Base-by-base conservation (phyloP, 441 rosid genomes). In the Eruca vesicaria region DNA sequence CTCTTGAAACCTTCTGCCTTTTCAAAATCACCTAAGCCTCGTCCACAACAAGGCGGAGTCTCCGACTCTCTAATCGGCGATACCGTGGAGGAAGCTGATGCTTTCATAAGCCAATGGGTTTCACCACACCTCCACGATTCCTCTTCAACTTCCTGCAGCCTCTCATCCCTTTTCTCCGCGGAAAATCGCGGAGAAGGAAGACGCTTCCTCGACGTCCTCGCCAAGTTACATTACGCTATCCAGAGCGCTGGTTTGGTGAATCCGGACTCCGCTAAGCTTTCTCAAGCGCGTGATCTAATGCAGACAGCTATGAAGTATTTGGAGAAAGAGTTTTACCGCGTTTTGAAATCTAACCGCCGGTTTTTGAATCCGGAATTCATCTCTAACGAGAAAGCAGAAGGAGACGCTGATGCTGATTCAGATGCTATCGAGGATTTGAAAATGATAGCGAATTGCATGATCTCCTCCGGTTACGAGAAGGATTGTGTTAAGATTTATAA, bases 391-490 rank as follows among this genome's bases (percentile, higher is more conserved):
- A n/a, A 43, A 5, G 50, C 2, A 41, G 50, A 79, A 19, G 38
- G 32, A 56, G 41, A 3, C 8, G 20, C 61, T 63, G 64, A 58
- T 7, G n/a, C 72, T 29, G 73, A 80, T 5, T n/a, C n/a, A n/a
- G n/a, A n/a, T n/a, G 87, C 77, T 2, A 66, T 90, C 72, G 74
- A 78, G 14, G 96, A 92, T 74, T 71, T 92, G 73, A 90, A 84
- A 61, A 69, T 82, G 29, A 92, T 92, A 15, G 91, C 93, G 0
- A 90, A 85, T 15, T 88, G 93, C 77, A 89, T 94, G 98, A 89
- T 90, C 9, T 72, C 82, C 0, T 68, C 83, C 3, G 99, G 99
- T 0, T 89, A 89, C 66, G 85, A 74, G 1, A 90, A 84, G 63
- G 97, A 94, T 66, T 94, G 99, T 36, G 79, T 83, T 10, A 84